Base-by-base conservation (phyloP, 768 basidiomycete species). In the Daedaleopsis sinensis region DNA sequence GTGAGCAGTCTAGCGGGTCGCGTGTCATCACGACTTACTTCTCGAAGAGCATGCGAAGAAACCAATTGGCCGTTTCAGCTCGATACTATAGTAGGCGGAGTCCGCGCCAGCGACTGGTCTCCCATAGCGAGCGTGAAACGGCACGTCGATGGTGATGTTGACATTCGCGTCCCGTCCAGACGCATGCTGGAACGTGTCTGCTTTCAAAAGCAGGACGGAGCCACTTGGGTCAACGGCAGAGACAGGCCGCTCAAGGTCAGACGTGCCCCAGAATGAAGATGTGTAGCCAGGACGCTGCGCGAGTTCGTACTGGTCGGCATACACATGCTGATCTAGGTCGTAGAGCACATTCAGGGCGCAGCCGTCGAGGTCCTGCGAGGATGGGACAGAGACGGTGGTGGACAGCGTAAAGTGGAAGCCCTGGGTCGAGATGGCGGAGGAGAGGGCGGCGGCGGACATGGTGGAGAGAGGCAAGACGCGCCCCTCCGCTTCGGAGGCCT, bases 251-350 rank as follows among this genome's bases (percentile, higher is more conserved):
- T 83, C 81, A 43, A 83, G 69, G 64, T 82, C 76, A 32, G 75
- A 65, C 43, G 72, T 69, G 5, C 80, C 76, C 66, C 70, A 71
- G 55, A 80, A 66, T 27, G 72, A 66, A 55, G 76, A 76, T n/a
- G 68, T 59, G 59, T 74, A 73, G 44, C 50, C 64, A 9, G 64
- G 57, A 6, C 60, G 63, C 58, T 66, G 73, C 13, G 67, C 70
- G 59, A 83, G 76, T 67, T 82, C 81, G 65, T 80, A 76, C 59
- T 70, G 74, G 70, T 82, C 81, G 21, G 77, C 72, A 67, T 82
- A 78, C 62, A 83, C 65, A 50, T 68, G 65, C 4, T 78, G 72
- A 2, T 79, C 76, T 23, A 82, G 68, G 24, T 68, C 70, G 61
- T 77, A 72, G 6, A 76, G 62, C 11, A 75, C 66, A 61, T 77